These are phyloP conservation scores for Penicillium sp. DNA, from an alignment of 2,329 filamentous ascomycete species.

Conservation along the genomic window DNA sequence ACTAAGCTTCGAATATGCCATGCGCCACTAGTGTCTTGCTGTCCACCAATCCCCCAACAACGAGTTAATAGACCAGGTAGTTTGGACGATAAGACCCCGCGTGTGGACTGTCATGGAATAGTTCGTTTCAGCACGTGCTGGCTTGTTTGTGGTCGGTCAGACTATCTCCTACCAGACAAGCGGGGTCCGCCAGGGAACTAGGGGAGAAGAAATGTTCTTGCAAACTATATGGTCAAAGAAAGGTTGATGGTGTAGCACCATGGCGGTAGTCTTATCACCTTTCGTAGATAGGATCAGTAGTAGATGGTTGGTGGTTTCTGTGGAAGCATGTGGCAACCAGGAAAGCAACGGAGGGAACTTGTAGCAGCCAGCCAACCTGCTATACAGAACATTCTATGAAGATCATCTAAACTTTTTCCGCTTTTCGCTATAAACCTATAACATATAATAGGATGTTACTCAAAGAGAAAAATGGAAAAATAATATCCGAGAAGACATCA, in stretches of 20 bases:
- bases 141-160: background rate
- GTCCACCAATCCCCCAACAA: background rate
- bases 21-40: background rate
- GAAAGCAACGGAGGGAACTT: no score
- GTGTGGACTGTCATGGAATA: background rate
- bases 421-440: no score
- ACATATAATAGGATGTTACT: no score
- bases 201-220: background rate
- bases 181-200: background rate
- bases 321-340: background rate
- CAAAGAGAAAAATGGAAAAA: no score
- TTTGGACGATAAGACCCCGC: background rate
- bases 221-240: no score
- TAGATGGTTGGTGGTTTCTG: background rate
- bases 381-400: no score
- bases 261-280: no score
- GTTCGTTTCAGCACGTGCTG: background rate
- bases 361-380: no score
- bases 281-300: no score
- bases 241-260: no score
- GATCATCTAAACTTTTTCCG: no score
- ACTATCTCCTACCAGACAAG: background rate
- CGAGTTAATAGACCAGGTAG: background rate
- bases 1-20: conserved; percentile 8
- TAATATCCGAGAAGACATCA: no score